phyloP scores from a whole-genome alignment of 2,329 filamentous ascomycete genomes.

The Alternaria arborescens region DNA sequence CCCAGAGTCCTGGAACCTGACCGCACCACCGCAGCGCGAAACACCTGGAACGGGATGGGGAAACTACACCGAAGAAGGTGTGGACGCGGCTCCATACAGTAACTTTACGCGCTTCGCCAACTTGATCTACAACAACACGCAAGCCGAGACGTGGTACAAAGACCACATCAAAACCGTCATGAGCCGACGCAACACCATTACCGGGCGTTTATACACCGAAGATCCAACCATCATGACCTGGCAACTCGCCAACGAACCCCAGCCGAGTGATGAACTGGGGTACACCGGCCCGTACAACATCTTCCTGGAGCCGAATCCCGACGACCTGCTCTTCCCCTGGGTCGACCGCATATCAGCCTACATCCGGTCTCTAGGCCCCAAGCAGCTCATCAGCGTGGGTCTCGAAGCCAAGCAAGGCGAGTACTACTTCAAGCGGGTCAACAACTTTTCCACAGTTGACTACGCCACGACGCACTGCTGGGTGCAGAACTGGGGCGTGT shows the following conservation, averaged over 20 bases:
- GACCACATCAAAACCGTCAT: conserved; percentile 50
- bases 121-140: conserved; percentile 46
- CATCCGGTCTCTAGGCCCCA: conserved; percentile 48
- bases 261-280: conserved; percentile 37
- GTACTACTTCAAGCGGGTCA: conserved; percentile 51
- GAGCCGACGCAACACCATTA: conserved; percentile 49
- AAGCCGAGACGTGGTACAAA: conserved; percentile 50
- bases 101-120: conserved; percentile 45
- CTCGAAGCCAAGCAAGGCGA: conserved; percentile 53
- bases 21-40: conserved; percentile 45
- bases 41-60: conserved; percentile 51
- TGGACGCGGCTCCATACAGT: conserved; percentile 45
- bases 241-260: conserved; percentile 54
- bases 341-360: conserved; percentile 48
- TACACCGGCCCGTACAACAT: conserved; percentile 41
- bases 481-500: conserved; percentile 53
- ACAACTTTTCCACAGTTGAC: conserved; percentile 49
- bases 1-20: conserved; percentile 51
- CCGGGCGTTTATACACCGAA: conserved; percentile 47
- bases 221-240: conserved; percentile 54
- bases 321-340: conserved; percentile 50
- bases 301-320: conserved; percentile 36
- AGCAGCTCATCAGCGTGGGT: conserved; percentile 51
- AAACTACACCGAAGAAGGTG: conserved; percentile 47
- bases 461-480: conserved; percentile 53